phyloP scores from a whole-genome alignment of 352 stramenopile species.

The Phytophthora niederhauseri region DNA sequence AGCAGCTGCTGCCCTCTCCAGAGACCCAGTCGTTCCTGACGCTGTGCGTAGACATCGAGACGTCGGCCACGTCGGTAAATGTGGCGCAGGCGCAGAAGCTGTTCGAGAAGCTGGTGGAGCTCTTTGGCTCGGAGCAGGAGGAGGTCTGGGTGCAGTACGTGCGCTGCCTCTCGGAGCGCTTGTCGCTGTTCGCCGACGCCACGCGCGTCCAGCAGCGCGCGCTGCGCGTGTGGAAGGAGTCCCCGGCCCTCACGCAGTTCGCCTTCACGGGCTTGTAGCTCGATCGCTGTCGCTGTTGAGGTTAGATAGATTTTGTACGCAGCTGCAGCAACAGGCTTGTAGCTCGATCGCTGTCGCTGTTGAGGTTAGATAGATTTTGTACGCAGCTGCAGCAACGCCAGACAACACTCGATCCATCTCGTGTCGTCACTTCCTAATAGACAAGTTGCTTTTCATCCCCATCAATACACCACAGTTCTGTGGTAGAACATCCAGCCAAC shows the following conservation, averaged over 20 bases:
- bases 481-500: neutral
- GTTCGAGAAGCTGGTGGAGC: slow-evolving; percentile 86
- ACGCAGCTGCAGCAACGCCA: slow-evolving; percentile 9
- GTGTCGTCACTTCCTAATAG: slow-evolving; percentile 16
- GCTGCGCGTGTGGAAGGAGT: slow-evolving; percentile 70
- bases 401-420: neutral
- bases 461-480: neutral
- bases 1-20: slow-evolving; percentile 64
- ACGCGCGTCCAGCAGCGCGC: slow-evolving; percentile 75
- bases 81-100: slow-evolving; percentile 59
- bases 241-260: slow-evolving; percentile 56
- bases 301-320: slow-evolving; percentile 35
- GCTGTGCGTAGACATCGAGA: slow-evolving; percentile 76
- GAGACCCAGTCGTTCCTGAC: slow-evolving; percentile 73
- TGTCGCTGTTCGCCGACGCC: slow-evolving; percentile 64
- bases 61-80: slow-evolving; percentile 40
- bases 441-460: slow-evolving; percentile 18
- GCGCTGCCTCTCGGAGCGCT: slow-evolving; percentile 36
- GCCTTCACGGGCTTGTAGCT: slow-evolving; percentile 38
- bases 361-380: slow-evolving; percentile 33
- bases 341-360: slow-evolving; percentile 2
- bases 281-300: neutral
- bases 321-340: slow-evolving; percentile 22
- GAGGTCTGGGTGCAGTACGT: slow-evolving; percentile 83
- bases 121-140: slow-evolving; percentile 65